Base-by-base conservation (phyloP, 192 early-diverging fungal genomes). In the Funneliformis geosporum region DNA sequence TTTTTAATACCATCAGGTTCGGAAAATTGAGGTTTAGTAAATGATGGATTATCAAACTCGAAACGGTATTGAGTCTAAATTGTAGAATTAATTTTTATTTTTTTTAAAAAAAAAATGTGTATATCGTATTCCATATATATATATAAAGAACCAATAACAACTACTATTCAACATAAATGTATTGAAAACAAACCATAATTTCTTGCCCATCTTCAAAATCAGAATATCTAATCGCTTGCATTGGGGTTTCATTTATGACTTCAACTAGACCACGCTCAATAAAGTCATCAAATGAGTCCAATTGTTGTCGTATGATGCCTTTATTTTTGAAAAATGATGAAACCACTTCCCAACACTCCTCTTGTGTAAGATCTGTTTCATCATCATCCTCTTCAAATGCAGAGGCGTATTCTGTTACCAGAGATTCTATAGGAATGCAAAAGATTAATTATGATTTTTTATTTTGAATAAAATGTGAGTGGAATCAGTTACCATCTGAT, bases 211-310 rank as follows among this genome's bases (percentile, higher is more conserved):
- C 92, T 92, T 65, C 89, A 86, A 64, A 79, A 68, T 33, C 82
- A 80, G 21, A 73, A 80, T 14, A 90, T 95, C 81, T 89, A 70
- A 98, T 83, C 14, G 93, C 92, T 71, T 97, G 87, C 60, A 89
- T 88, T n/a, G 89, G 87, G 80, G 94, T 96, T 82, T 97, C 97
- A 72, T 95, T 92, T 11, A 99, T 92, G 47, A 99, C 89, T 76
- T 96, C 96, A 80, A 98, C 97, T 90, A 99, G 91, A 9, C 95
- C 96, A 82, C 96, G 95, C 65, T 96, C 88, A 47, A 98, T 93
- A 87, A 99, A 99, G 82, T 97, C 94, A 83, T 99, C 94, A 86
- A 97, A 99, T 40, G 97, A 99, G 79, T 96, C 96, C 47, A 99
- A 87, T 84, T 99, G 98, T 87, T 99, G 97, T 60, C 95, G 86